A percentile compares a stretch with the other conserved stretches of the same genome.
Evolutionary conservation across 805 yeast species (phyloP).

Genomic region (Danielozyma ontarioensis): DNA sequence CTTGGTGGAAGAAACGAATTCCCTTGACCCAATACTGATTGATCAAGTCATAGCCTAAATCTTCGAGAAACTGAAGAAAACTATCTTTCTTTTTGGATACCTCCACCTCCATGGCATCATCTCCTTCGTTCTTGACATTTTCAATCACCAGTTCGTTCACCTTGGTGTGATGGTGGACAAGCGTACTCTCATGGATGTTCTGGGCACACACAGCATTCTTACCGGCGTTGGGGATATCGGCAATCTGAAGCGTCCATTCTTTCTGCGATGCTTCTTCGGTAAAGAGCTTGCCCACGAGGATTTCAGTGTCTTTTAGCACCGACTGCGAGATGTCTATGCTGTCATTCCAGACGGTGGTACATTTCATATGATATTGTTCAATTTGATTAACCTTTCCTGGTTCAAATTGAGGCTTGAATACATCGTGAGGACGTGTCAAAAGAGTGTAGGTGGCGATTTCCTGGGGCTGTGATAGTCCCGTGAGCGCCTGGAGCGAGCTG

Average conservation of each 20-base stretch:
- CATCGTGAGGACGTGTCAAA: constrained; percentile 44
- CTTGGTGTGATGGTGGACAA: constrained; percentile 44
- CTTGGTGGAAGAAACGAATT: constrained; percentile 54
- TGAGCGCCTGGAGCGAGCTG: constrained; percentile 47
- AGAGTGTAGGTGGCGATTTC: constrained; percentile 44
- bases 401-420: constrained; percentile 48
- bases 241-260: constrained; percentile 58
- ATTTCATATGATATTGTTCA: constrained; percentile 49
- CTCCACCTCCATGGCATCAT: constrained; percentile 3
- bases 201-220: constrained; percentile 55
- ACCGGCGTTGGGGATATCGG: constrained; percentile 77
- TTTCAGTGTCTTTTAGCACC: constrained; percentile 11
- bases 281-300: constrained; percentile 27
- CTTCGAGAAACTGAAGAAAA: constrained; percentile 43
- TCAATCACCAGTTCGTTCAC: constrained; percentile 7
- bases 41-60: constrained; percentile 66
- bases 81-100: constrained; percentile 22
- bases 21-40: constrained; percentile 62
- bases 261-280: constrained; percentile 16
- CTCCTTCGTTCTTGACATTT: constrained; percentile 1
- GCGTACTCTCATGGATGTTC: constrained; percentile 58
- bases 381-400: constrained; percentile 55
- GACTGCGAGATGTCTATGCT: constrained; percentile 24
- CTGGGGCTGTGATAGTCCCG: constrained; percentile 44
- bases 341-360: constrained; percentile 45